phyloP scores from a whole-genome alignment of 306 rosid genomes.

The Castanospermum australe region DNA sequence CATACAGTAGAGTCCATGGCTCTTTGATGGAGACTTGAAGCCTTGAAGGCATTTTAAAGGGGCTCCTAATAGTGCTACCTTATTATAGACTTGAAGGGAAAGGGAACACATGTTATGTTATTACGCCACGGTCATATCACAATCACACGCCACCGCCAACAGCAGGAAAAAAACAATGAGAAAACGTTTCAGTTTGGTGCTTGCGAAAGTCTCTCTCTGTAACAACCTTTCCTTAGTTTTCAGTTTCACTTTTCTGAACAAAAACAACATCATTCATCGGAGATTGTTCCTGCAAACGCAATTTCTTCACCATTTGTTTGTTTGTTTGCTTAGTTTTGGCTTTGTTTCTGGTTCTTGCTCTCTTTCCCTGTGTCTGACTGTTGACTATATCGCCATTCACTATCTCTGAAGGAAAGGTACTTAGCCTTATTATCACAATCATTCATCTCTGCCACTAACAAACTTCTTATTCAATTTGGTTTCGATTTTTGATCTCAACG shows the following conservation, averaged over 20 bases:
- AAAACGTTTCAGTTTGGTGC: not conserved
- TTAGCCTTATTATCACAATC: not conserved
- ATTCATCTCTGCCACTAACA: not conserved
- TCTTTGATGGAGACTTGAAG: too few species aligned
- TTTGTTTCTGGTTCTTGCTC: not conserved
- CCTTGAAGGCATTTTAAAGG: too few species aligned
- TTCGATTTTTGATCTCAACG: not conserved
- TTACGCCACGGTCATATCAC: too few species aligned
- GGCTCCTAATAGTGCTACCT: too few species aligned
- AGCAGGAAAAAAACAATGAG: not conserved
- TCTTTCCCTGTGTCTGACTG: not conserved
- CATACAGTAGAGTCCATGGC: too few species aligned
- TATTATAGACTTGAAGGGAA: too few species aligned
- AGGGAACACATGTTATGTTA: too few species aligned
- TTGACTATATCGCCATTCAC: not conserved
- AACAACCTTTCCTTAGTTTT: too few species aligned
- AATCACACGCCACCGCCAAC: too few species aligned
- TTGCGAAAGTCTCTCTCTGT: not conserved
- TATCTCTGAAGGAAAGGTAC: not conserved
- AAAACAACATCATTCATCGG: not conserved
- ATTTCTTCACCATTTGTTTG: not conserved
- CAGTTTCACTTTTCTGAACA: too few species aligned
- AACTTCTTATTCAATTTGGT: not conserved
- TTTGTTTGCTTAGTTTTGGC: not conserved
- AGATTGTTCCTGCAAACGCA: constrained; percentile 6